Conservation (phyloP, 2,329 filamentous ascomycete genomes). For the Dactylonectria macrodidyma region DNA sequence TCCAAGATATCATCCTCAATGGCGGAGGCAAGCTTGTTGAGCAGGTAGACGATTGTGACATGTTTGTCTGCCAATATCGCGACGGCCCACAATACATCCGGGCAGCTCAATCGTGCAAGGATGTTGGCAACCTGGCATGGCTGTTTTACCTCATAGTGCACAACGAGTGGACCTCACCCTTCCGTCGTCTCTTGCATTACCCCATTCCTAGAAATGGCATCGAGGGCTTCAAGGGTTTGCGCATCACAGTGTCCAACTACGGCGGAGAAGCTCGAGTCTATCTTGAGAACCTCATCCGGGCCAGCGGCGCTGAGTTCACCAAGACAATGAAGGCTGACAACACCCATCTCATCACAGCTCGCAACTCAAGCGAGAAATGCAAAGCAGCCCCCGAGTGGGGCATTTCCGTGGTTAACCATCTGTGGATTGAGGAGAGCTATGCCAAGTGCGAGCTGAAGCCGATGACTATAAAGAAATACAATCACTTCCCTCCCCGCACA, state of each 20-base stretch:
- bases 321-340: conserved; percentile 97
- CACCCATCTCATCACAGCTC: conserved; percentile 94
- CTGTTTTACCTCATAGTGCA: conserved; percentile 92
- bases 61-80: conserved; percentile 90
- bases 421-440: conserved; percentile 98
- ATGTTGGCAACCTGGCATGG: conserved; percentile 95
- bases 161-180: conserved; percentile 89
- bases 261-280: conserved; percentile 94
- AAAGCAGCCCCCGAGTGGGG: conserved; percentile 94
- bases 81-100: conserved; percentile 83
- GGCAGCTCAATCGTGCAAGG: conserved; percentile 83
- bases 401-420: conserved; percentile 90
- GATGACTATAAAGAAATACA: conserved; percentile 82
- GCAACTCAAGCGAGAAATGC: conserved; percentile 92
- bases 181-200: conserved; percentile 89
- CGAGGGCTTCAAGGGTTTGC: conserved; percentile 81
- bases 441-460: conserved; percentile 86
- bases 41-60: conserved; percentile 79
- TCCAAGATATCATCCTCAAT: conserved; percentile 78
- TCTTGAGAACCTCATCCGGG: conserved; percentile 90
- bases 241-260: conserved; percentile 96
- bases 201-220: conserved; percentile 84
- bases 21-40: conserved; percentile 80
- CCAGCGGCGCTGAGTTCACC: conserved; percentile 89
- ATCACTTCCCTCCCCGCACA: conserved; percentile 87